Base-by-base conservation (phyloP, 305 asterid genomes). In the Fraxinus sp. region DNA sequence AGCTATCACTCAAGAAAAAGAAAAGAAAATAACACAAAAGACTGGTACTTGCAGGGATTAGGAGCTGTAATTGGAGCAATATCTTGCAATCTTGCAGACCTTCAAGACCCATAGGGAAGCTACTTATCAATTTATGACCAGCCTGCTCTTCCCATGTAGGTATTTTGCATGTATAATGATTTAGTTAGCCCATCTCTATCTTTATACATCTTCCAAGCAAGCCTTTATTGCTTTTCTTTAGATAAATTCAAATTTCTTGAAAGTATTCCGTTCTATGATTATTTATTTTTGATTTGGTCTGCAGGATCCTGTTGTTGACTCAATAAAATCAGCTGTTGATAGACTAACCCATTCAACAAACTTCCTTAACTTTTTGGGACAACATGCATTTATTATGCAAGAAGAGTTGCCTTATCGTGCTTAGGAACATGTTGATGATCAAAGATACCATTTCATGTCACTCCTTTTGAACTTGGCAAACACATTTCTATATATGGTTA, bases 361-460 rank as follows among this genome's bases (percentile, higher is more conserved):
- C 85, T 93, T 92, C 91, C 97, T 97, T 16, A 86, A 89, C 87
- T 97, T 90, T 86, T 86, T 97, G 86, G 99, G 96, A 9, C 97
- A 95, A 85, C 99, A 97, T 91, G 98, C 99, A 52, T 94, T 97
- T 86, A 97, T 97, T 84, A 92, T 95, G 97, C 98, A 92, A 78
- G 99, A 97, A 73, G 98, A 97, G 83, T 90, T 97, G 77, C 97
- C 98, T 33, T 83, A 89, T 75, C 87, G 94, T 30, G 77, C 83
- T 77, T 97, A 95, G 46, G 98, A 95, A 59, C 92, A 80, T 39
- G 88, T 79, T 57, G 96, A 89, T 24, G 97, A 95, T 82, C 87
- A 90, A 84, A 86, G 90, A 89, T 95, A 97, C 89, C 97, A 95
- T 87, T 95, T 93, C 84, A 92, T 95, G 92, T 93, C 99, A 26